A percentile compares a stretch with the other conserved stretches of the same genome.
These are phyloP conservation scores for Boehmeria nivea DNA, from an alignment of 306 rosid species.

Conservation along the genomic window DNA sequence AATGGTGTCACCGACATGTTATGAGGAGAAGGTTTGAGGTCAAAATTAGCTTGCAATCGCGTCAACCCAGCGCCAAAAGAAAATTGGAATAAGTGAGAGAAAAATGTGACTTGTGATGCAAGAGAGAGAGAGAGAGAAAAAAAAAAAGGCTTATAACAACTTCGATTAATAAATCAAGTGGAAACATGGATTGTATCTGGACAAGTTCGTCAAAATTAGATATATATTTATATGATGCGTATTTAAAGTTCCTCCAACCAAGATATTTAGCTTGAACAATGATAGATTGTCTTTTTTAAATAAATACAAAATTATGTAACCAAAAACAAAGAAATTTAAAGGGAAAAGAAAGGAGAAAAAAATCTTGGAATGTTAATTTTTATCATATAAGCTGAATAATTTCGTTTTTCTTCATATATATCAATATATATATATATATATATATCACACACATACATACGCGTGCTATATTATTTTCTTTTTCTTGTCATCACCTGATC, in stretches of 20 bases:
- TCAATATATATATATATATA: too few relatives aligned
- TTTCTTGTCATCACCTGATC: too few relatives aligned
- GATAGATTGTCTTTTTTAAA: too few relatives aligned
- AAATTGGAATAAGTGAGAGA: background rate
- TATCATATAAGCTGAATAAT: too few relatives aligned
- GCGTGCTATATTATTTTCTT: too few relatives aligned
- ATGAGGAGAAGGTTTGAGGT: background rate
- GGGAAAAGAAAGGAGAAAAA: too few relatives aligned
- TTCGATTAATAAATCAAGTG: background rate
- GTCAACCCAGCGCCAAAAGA: background rate
- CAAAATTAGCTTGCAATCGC: background rate
- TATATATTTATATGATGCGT: background rate
- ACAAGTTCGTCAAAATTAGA: constrained; percentile 3
- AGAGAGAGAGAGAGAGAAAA: background rate
- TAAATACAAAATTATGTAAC: too few relatives aligned
- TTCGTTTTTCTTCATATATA: too few relatives aligned
- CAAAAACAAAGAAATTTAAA: too few relatives aligned
- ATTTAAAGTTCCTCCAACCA: background rate
- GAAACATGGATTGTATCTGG: background rate
- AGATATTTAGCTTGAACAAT: too few relatives aligned
- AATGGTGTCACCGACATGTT: background rate
- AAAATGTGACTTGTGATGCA: background rate
- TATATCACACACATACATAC: too few relatives aligned
- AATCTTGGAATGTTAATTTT: too few relatives aligned
- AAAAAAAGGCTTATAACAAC: background rate